Conservation (phyloP, 768 basidiomycete species). For the Suillus brevipes region DNA sequence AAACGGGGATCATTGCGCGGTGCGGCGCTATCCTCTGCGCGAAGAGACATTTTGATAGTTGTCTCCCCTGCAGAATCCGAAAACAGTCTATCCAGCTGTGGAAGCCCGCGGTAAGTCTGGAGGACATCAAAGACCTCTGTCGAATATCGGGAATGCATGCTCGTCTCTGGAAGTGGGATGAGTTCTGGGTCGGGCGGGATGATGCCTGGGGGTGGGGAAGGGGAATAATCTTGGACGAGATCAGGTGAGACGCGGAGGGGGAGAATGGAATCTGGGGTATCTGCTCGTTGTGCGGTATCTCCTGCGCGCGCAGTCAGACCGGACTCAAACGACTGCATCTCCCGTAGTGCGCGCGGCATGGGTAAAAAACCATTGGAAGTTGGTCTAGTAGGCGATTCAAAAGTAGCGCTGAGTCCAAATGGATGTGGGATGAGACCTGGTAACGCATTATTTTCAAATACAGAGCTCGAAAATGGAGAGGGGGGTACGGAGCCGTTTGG, state of each 20-base stretch:
- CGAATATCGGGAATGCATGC: constrained; percentile 62
- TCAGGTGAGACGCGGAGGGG: not conserved
- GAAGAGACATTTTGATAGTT: constrained; percentile 71
- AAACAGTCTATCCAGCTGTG: constrained; percentile 66
- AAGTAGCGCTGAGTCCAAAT: constrained; percentile 63
- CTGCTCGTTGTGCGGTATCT: constrained; percentile 24
- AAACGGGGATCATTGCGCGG: constrained; percentile 89
- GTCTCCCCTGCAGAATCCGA: constrained; percentile 57
- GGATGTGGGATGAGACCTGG: constrained; percentile 45
- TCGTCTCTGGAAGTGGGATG: constrained; percentile 46
- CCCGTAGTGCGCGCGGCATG: constrained; percentile 61
- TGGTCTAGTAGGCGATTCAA: constrained; percentile 56
- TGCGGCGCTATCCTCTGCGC: constrained; percentile 63
- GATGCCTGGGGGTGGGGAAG: constrained; percentile 25
- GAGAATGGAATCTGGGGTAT: constrained; percentile 13
- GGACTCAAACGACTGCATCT: constrained; percentile 88
- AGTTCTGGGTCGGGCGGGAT: constrained; percentile 27
- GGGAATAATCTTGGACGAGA: constrained; percentile 9
- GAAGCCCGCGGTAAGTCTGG: constrained; percentile 77
- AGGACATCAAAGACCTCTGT: constrained; percentile 79
- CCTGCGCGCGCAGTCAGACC: constrained; percentile 71
- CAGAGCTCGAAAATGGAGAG: constrained; percentile 37
- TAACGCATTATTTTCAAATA: constrained; percentile 21
- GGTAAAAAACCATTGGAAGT: constrained; percentile 44
- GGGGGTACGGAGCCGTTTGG: constrained; percentile 33